Conservation (phyloP, 768 basidiomycete species). For the Podaxis sp. region DNA sequence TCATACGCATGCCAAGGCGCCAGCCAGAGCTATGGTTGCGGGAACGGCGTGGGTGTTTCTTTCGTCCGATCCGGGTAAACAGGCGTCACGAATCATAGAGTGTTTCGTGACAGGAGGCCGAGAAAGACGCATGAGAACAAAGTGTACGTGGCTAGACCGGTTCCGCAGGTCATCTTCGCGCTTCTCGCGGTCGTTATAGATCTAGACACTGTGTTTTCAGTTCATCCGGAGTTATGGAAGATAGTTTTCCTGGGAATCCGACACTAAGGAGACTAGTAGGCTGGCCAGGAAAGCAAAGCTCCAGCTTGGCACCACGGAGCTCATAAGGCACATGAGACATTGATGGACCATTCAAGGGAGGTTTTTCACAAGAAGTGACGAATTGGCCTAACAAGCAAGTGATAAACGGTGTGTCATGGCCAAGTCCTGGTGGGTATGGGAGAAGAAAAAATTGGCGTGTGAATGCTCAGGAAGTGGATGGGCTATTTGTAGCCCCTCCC, state of each 20-base stretch:
- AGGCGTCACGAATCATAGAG: no score
- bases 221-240: neutral
- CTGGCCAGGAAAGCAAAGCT: neutral
- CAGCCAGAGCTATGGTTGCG: no score
- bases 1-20: no score
- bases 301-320: neutral
- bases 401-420: neutral
- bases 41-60: no score
- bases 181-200: neutral
- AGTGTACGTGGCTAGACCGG: no score
- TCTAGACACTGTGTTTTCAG: neutral
- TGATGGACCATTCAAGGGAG: neutral
- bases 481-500: neutral
- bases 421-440: constrained; percentile 6
- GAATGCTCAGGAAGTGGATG: neutral
- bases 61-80: no score
- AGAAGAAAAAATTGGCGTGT: neutral
- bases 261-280: neutral
- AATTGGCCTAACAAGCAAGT: neutral
- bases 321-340: neutral
- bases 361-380: neutral
- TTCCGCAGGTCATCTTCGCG: neutral
- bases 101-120: no score
- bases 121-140: no score
- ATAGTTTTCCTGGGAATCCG: neutral